Conservation (phyloP, 371 early-diverging fungal species). For the Syncephalastrum sp. region DNA sequence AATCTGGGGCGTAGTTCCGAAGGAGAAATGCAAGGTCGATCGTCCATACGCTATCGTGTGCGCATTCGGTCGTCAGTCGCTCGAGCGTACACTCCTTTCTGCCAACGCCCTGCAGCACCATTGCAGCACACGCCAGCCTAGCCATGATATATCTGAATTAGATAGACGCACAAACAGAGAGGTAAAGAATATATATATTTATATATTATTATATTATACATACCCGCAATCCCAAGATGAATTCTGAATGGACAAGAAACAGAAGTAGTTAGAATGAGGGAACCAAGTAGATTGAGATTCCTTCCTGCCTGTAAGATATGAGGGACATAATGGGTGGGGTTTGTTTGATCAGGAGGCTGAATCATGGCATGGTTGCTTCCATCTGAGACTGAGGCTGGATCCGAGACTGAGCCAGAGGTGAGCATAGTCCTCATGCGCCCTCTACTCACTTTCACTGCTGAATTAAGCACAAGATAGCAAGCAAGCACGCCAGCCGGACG, state of each 20-base stretch:
- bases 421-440: too few relatives aligned
- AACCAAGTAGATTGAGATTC: background rate
- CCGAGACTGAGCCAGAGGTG: too few relatives aligned
- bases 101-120: constrained; percentile 68
- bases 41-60: constrained; percentile 82
- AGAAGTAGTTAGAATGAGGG: background rate
- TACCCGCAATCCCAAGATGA: constrained; percentile 80
- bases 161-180: too few relatives aligned
- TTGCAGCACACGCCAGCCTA: constrained; percentile 82
- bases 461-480: too few relatives aligned
- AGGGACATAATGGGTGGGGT: constrained; percentile 8
- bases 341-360: too few relatives aligned
- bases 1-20: constrained; percentile 68
- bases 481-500: too few relatives aligned
- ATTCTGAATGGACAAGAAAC: constrained; percentile 14
- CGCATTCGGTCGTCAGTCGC: constrained; percentile 41
- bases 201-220: background rate
- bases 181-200: too few relatives aligned
- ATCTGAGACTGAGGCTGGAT: too few relatives aligned
- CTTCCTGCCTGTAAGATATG: constrained; percentile 24
- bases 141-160: constrained; percentile 48
- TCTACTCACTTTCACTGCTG: too few relatives aligned
- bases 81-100: constrained; percentile 33
- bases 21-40: constrained; percentile 83
- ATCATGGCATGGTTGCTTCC: too few relatives aligned